These are phyloP conservation scores for Echinosophora koreensis DNA, from an alignment of 306 rosid species.

Conservation along the genomic window DNA sequence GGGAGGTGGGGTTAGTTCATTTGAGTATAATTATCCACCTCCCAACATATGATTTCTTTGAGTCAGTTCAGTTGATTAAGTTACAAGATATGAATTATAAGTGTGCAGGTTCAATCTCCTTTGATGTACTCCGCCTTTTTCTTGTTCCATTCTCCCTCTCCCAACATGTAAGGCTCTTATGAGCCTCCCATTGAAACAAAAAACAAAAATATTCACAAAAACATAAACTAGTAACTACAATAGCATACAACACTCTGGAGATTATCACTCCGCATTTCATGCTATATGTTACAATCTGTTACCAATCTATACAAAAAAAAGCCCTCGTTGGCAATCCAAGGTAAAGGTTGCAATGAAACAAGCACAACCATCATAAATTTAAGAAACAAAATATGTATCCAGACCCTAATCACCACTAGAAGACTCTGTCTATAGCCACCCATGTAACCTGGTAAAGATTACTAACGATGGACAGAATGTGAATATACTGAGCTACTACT, in stretches of 20 bases:
- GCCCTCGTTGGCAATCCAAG: conserved; percentile 63
- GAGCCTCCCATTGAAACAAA: too few species aligned
- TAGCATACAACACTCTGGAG: conserved; percentile 58
- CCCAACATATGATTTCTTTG: too few species aligned
- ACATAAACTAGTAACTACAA: conserved; percentile 40
- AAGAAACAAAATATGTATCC: conserved; percentile 58
- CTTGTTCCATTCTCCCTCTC: too few species aligned
- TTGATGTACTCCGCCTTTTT: too few species aligned
- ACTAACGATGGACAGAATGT: conserved; percentile 56
- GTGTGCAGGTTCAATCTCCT: too few species aligned
- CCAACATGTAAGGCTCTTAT: too few species aligned
- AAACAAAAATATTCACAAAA: conserved; percentile 25
- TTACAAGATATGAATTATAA: too few species aligned
- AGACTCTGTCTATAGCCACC: conserved; percentile 45
- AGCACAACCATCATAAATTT: conserved; percentile 66
- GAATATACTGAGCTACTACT: conserved; percentile 80
- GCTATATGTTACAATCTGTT: conserved; percentile 77
- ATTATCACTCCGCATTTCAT: conserved; percentile 63
- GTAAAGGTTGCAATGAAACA: conserved; percentile 54
- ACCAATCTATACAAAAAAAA: conserved; percentile 78
- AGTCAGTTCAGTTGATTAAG: too few species aligned
- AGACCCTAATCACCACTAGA: conserved; percentile 48
- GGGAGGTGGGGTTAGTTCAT: background rate
- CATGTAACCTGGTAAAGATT: too few species aligned
- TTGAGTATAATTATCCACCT: too few species aligned